Conservation (phyloP, 306 rosid genomes). For the Astragalus membranaceus region DNA sequence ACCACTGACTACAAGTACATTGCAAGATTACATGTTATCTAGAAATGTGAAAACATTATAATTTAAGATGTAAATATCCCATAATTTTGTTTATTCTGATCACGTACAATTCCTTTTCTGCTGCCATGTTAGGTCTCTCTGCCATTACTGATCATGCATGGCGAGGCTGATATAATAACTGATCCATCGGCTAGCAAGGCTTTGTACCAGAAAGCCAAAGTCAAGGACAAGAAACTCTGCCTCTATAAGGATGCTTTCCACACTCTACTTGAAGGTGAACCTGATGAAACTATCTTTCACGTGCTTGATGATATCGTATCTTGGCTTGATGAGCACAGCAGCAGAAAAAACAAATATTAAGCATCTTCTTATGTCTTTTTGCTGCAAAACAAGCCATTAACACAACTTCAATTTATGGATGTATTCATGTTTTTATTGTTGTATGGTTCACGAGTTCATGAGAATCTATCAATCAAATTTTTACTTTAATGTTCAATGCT, state of each 20-base stretch:
- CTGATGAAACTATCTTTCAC: conserved; percentile 38
- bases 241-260: conserved; percentile 47
- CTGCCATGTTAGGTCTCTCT: conserved; percentile 33
- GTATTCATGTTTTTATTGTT: neutral
- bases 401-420: neutral
- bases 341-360: conserved; percentile 20
- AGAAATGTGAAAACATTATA: too few relatives aligned
- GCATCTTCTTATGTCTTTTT: neutral
- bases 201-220: conserved; percentile 36
- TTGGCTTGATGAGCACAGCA: conserved; percentile 42
- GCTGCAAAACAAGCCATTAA: neutral
- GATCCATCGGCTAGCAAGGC: conserved; percentile 53
- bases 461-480: neutral
- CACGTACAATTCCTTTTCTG: too few relatives aligned
- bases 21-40: too few relatives aligned
- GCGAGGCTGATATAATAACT: conserved; percentile 45
- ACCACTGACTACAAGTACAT: too few relatives aligned
- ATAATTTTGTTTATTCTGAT: too few relatives aligned
- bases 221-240: conserved; percentile 39
- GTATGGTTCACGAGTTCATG: neutral
- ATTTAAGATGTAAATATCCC: too few relatives aligned
- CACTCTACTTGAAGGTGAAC: conserved; percentile 41
- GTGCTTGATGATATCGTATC: conserved; percentile 40
- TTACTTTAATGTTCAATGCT: neutral
- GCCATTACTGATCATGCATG: conserved; percentile 52